phyloP scores from a whole-genome alignment of 1,139 yeast species.

The Taiozyma onychis region DNA sequence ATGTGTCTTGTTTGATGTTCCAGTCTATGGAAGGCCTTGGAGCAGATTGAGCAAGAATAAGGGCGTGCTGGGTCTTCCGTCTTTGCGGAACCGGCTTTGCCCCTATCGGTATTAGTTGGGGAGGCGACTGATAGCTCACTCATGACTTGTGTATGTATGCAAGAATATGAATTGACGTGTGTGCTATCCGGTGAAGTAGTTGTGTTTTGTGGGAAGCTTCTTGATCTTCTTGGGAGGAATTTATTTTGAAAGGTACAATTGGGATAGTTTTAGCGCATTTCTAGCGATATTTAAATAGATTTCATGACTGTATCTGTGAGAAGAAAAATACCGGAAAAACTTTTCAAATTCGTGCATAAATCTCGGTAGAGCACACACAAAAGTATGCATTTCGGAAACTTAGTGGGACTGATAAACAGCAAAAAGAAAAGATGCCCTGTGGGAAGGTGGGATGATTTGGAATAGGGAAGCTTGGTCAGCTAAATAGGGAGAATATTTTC shows the following conservation, averaged over 20 bases:
- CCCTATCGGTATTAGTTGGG: not conserved
- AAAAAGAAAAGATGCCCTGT: not conserved
- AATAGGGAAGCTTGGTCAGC: not conserved
- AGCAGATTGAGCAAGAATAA: slow-evolving; percentile 55
- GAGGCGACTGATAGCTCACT: not conserved
- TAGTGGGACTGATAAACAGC: not conserved
- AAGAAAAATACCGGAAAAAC: slow-evolving; percentile 8
- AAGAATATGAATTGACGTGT: not conserved
- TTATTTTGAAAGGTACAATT: not conserved
- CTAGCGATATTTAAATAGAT: not conserved
- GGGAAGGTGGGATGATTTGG: not conserved
- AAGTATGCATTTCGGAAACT: not conserved
- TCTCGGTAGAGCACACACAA: not conserved
- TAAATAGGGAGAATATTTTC: not conserved
- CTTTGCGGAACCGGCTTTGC: not conserved
- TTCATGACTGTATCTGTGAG: not conserved
- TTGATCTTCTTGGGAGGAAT: not conserved
- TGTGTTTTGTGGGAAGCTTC: not conserved
- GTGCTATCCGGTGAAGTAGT: not conserved
- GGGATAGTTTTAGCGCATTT: not conserved
- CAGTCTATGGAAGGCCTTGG: slow-evolving; percentile 55
- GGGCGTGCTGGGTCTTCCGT: slow-evolving; percentile 31
- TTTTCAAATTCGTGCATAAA: slow-evolving; percentile 1
- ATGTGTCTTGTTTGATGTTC: slow-evolving; percentile 72
- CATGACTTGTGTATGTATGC: not conserved